Conservation (phyloP, 441 rosid species). For the Croton setiger region DNA sequence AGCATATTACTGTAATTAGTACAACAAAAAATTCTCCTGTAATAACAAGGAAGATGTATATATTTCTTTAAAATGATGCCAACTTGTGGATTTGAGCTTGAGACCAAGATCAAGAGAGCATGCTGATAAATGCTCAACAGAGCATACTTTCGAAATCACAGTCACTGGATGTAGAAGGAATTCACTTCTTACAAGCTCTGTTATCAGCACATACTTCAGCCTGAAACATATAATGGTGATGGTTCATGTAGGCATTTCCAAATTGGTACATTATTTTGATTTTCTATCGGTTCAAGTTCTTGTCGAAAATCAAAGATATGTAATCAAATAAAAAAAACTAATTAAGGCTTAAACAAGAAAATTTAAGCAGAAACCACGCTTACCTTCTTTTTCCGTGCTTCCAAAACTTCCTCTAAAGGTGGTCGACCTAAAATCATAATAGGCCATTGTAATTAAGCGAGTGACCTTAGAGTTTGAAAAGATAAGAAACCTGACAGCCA, state of each 20-base stretch:
- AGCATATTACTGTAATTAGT: neutral
- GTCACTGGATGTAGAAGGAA: neutral
- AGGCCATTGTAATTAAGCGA: conserved; percentile 4
- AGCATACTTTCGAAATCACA: conserved; percentile 1
- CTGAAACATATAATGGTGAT: conserved; percentile 34
- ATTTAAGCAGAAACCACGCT: conserved; percentile 1
- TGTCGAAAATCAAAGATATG: neutral
- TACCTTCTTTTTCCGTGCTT: conserved; percentile 71
- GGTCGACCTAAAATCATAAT: conserved; percentile 61
- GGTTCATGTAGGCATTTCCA: neutral
- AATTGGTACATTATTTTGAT: neutral
- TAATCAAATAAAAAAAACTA: neutral
- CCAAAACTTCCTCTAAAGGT: conserved; percentile 60
- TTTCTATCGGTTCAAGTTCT: neutral
- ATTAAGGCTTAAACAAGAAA: neutral
- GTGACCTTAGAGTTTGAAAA: neutral
- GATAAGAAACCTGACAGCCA: neutral
- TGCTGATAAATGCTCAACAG: too few species aligned
- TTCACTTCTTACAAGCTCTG: conserved; percentile 54
- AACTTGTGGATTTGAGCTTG: neutral
- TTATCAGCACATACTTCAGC: conserved; percentile 47
- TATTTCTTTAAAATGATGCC: neutral
- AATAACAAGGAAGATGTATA: neutral
- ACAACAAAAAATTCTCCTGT: neutral
- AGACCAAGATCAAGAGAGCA: neutral